Conservation (phyloP, 768 basidiomycete species). For the Boletales sp. region DNA sequence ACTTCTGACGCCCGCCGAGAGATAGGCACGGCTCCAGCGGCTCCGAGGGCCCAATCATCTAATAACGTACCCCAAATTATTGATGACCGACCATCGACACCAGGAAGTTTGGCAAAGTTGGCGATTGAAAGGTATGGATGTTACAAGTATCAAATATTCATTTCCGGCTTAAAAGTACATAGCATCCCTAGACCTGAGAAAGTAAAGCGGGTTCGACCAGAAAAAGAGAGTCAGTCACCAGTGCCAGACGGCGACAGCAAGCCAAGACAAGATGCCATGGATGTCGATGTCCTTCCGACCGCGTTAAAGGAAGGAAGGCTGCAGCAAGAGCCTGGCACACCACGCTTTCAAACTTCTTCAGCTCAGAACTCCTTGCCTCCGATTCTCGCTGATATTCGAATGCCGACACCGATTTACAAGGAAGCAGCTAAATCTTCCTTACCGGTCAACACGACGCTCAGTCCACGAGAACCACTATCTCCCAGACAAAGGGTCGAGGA, state of each 20-base stretch:
- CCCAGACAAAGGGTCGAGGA: constrained; percentile 44
- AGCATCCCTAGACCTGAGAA: constrained; percentile 81
- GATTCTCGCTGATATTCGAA: constrained; percentile 15
- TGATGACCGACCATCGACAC: constrained; percentile 31
- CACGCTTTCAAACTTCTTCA: constrained; percentile 20
- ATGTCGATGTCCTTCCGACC: constrained; percentile 26
- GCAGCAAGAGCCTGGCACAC: constrained; percentile 15
- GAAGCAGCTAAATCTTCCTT: constrained; percentile 21
- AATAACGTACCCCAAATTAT: constrained; percentile 24
- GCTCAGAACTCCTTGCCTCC: constrained; percentile 14
- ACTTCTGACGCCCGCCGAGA: constrained; percentile 38
- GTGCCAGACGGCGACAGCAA: constrained; percentile 29
- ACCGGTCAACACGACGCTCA: constrained; percentile 10
- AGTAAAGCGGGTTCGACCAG: constrained; percentile 54
- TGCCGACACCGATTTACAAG: constrained; percentile 10
- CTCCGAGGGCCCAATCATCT: constrained; percentile 53
- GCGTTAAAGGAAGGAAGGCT: constrained; percentile 26
- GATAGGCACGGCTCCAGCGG: constrained; percentile 30
- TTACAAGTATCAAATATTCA: neutral
- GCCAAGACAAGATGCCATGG: constrained; percentile 33
- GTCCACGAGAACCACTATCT: constrained; percentile 35
- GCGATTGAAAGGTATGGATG: constrained; percentile 61
- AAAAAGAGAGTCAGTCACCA: constrained; percentile 36
- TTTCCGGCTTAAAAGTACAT: constrained; percentile 6
- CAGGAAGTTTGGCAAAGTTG: constrained; percentile 44